Evolutionary conservation across 441 rosid species (phyloP).

Genomic region (Corymbia citriodora): DNA sequence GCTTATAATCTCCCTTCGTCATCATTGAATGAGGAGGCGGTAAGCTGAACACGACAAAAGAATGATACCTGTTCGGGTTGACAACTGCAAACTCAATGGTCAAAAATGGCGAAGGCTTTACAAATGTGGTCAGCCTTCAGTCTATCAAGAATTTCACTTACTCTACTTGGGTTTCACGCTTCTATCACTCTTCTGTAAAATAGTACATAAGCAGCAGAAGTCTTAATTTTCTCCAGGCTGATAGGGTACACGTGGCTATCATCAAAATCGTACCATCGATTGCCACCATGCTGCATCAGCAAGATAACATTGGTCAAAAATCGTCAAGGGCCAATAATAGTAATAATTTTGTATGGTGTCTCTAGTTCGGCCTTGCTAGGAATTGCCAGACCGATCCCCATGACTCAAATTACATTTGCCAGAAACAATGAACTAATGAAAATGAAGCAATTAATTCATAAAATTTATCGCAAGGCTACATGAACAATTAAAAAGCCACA

Average conservation of each 20-base stretch:
- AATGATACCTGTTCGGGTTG: not conserved
- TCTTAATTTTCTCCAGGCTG: slow-evolving; percentile 78
- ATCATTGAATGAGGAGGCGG: not conserved
- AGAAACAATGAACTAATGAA: not conserved
- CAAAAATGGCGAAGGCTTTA: not conserved
- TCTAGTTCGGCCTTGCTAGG: not conserved
- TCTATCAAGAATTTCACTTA: not conserved
- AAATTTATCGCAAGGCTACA: not conserved
- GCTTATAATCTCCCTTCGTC: not conserved
- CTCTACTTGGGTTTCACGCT: slow-evolving; percentile 16
- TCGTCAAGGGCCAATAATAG: not conserved
- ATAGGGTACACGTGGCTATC: slow-evolving; percentile 79
- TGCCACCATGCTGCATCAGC: slow-evolving; percentile 77
- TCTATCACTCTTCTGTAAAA: slow-evolving; percentile 86
- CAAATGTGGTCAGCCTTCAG: not conserved
- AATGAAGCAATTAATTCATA: not conserved
- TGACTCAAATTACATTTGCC: not conserved
- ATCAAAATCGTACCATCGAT: slow-evolving; percentile 88
- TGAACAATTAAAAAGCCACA: not conserved
- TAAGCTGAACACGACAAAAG: not conserved
- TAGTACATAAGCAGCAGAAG: slow-evolving; percentile 94
- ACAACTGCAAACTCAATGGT: not conserved
- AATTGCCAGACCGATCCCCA: not conserved
- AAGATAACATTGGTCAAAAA: not conserved
- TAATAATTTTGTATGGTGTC: not conserved